phyloP scores from a whole-genome alignment of 2,329 filamentous ascomycete genomes.

The Alternaria alternata region DNA sequence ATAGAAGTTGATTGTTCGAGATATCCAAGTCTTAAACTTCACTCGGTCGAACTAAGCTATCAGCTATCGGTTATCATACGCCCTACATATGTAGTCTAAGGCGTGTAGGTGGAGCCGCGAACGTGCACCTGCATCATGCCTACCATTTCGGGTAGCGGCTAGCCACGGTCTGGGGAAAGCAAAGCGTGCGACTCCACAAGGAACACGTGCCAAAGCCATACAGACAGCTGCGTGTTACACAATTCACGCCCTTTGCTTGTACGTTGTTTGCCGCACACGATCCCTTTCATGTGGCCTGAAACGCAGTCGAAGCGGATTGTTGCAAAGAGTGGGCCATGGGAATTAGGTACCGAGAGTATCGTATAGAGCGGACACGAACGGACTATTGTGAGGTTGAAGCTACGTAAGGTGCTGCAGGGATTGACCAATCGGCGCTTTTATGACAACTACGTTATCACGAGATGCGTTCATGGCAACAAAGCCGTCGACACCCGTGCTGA shows the following conservation, averaged over 20 bases:
- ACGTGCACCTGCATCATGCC: constrained; percentile 29
- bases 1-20: not conserved
- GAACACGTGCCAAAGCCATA: constrained; percentile 16
- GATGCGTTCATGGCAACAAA: constrained; percentile 19
- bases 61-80: constrained; percentile 20
- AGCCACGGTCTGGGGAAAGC: constrained; percentile 42
- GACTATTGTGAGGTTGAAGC: constrained; percentile 10
- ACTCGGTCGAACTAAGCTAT: not conserved
- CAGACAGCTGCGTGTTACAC: constrained; percentile 2
- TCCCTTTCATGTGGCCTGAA: not conserved
- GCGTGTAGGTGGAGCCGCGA: constrained; percentile 25
- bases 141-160: constrained; percentile 39
- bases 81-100: constrained; percentile 35
- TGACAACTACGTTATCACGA: constrained; percentile 17
- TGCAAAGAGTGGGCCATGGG: not conserved
- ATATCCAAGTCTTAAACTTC: constrained; percentile 9
- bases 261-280: not conserved
- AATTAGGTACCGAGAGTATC: not conserved
- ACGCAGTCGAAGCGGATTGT: not conserved
- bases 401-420: constrained; percentile 30
- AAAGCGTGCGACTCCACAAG: constrained; percentile 28
- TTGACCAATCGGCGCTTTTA: constrained; percentile 29
- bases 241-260: constrained; percentile 21
- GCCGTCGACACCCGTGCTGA: constrained; percentile 39
- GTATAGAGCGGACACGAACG: not conserved